Base-by-base conservation (phyloP, 768 basidiomycete genomes). In the Termitomyces sp. region DNA sequence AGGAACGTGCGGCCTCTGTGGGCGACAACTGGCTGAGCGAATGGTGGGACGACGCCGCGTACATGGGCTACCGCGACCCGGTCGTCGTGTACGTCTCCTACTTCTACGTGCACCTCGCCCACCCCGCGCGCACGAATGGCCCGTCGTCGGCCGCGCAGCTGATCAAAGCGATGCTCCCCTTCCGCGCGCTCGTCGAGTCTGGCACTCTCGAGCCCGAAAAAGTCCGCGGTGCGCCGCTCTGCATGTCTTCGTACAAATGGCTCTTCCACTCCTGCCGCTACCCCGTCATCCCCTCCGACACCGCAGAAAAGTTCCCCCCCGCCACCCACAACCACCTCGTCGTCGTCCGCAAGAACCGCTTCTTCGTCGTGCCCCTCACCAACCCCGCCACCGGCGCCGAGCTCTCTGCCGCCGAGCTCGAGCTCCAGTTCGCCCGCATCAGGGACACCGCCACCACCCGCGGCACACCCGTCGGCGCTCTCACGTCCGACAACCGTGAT, bases 161-260 rank as follows among this genome's bases (percentile, higher is more conserved):
- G 55, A 68, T 97, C 66, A 92, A 93, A 72, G 91, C 90, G 7
- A 85, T 92, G 71, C 75, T 96, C 37, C 85, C 89, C 33, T 99
- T 97, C 76, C 77, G 95, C 58, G 80, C 87, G 13, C 71, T 99
- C 56, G 85, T 88, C 2, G 93, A 97, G 69, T 88, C 81, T 61
- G 82, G 88, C 58, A 77, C 81, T 47, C 81, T 98, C 24, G 93
- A 93, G 71, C 95, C 96, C 1, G 96, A 99, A 67, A 94, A 85
- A 71, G 82, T 89, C 24, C 82, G 83, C 56, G 86, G 83, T 24
- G 76, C 76, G 16, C 94, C 97, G 2, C 78, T 98, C 8, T 89
- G 89, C 72, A 97, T 96, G 93, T 78, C 78, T 0, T 93, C 93
- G n/a, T 97, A 96, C 82, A 88, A 94, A 71, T 96, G 94, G 88